phyloP scores from a whole-genome alignment of 352 stramenopile genomes.

The Plasmopara halstedii region DNA sequence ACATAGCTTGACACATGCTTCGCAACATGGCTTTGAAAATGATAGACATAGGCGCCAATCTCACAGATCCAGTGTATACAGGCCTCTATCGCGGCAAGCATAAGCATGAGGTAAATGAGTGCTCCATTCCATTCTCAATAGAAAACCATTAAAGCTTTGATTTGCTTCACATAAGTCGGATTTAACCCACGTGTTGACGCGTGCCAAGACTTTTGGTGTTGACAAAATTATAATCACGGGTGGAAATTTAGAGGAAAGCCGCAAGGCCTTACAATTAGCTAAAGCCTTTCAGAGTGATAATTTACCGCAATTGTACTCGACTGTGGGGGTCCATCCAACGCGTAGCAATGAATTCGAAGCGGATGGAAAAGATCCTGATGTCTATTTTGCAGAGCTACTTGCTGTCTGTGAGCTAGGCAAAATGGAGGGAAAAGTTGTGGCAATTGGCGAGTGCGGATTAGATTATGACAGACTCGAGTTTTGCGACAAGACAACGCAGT shows the following conservation, averaged over 20 bases:
- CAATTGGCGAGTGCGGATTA: slow-evolving; percentile 94
- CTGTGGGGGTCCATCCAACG: slow-evolving; percentile 88
- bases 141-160: too few relatives aligned
- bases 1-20: slow-evolving; percentile 11
- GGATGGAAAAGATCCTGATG: slow-evolving; percentile 38
- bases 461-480: slow-evolving; percentile 97
- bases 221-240: slow-evolving; percentile 90
- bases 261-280: slow-evolving; percentile 27
- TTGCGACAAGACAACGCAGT: slow-evolving; percentile 86
- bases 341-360: slow-evolving; percentile 86
- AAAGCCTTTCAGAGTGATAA: slow-evolving; percentile 6
- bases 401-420: slow-evolving; percentile 50
- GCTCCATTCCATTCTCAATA: background rate
- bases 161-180: slow-evolving; percentile 47
- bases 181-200: slow-evolving; percentile 78
- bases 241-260: slow-evolving; percentile 40
- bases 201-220: slow-evolving; percentile 77
- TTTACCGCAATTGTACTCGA: slow-evolving; percentile 45
- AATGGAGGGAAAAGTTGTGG: slow-evolving; percentile 71
- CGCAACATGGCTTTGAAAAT: slow-evolving; percentile 28
- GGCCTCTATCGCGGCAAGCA: slow-evolving; percentile 87
- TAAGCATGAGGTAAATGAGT: slow-evolving; percentile 62
- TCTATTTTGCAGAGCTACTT: slow-evolving; percentile 56
- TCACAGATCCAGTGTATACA: slow-evolving; percentile 88
- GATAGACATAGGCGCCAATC: slow-evolving; percentile 94